Evolutionary conservation across 371 early-diverging fungal species (phyloP), one percentile per base, ranked within the genome.

Genomic region (Parasitella parasitica): DNA sequence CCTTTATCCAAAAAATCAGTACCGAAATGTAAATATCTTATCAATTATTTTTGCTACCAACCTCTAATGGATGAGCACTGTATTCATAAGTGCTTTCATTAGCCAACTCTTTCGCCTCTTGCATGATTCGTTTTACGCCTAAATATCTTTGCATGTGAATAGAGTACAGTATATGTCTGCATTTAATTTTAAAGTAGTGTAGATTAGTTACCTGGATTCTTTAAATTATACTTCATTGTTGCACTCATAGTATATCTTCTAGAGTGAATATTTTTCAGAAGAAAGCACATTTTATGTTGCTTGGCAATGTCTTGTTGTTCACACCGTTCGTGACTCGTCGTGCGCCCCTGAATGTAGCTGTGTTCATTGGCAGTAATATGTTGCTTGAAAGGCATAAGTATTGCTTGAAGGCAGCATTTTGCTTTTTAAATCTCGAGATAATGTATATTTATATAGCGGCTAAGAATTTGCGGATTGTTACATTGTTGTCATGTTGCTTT

Each of bases 61-160:
- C 87, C 59, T 89, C 86, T 16, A 85, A 72, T 3, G 90, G 90
- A 43, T 75, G 78, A 34, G 88, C 90, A 22, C 73, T 71, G 56
- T 83, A 87, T 60, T 87, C 86, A 16, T 75, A 76, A 12, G 79
- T 78, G 32, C 34, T 69, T 32, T 88, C 86, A 26, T 68, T 61
- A 12, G 78, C 80, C 38, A 90, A 71, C 56, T 86, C 88, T 57
- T 76, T 76, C 13, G 84, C 85, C 67, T 90, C 90, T 73, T 86
- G 84, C 76, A 89, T 77, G 53, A 89, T 82, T 15, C 89, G 78
- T 65, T 87, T 86, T 13, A 87, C 87, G 26, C 86, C 86, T 86
- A 55, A 11, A 26, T 15, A 2, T 30, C 16, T 7, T 36, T 6
- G 11, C 0, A 0, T 7, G n/a, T n/a, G n/a, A n/a, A n/a, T n/a